Conservation (phyloP, 177 flowering plant genomes). For the Tripterygium wilfordii region DNA sequence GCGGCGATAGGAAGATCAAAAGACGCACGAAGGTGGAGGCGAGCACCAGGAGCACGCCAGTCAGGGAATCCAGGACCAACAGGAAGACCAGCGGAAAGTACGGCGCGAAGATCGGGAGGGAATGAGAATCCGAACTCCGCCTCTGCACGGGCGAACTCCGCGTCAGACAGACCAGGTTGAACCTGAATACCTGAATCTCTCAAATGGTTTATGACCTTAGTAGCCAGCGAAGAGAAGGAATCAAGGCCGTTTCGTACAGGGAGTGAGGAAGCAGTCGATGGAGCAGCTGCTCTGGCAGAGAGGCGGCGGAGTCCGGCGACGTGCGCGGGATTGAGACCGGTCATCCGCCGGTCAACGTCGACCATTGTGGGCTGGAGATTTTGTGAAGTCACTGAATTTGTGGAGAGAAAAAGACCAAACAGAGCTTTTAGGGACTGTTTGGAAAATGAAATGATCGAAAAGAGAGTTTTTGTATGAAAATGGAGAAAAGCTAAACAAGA, state of each 20-base stretch:
- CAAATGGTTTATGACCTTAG: background rate
- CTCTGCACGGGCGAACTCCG: conserved; percentile 20
- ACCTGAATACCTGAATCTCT: background rate
- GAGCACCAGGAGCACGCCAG: conserved; percentile 62
- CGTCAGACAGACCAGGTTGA: background rate
- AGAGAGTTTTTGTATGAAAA: too few species aligned
- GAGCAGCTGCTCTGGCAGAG: conserved; percentile 78
- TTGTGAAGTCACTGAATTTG: too few species aligned
- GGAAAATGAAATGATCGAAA: too few species aligned
- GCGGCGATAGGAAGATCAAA: conserved; percentile 74
- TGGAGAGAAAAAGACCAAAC: too few species aligned
- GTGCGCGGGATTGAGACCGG: conserved; percentile 76
- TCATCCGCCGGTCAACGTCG: conserved; percentile 89
- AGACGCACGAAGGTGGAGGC: conserved; percentile 56
- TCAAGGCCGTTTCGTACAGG: conserved; percentile 30
- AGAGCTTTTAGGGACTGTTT: too few species aligned
- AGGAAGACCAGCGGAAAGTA: conserved; percentile 18
- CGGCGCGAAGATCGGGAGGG: background rate
- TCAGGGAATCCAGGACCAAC: conserved; percentile 81
- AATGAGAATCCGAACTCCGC: conserved; percentile 66
- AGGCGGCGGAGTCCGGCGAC: conserved; percentile 89
- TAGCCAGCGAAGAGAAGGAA: background rate
- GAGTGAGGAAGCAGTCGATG: conserved; percentile 23
- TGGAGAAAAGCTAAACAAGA: too few species aligned
- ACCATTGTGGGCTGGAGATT: conserved; percentile 81